Conservation (phyloP, 192 early-diverging fungal species). For the Backusella luteola region DNA sequence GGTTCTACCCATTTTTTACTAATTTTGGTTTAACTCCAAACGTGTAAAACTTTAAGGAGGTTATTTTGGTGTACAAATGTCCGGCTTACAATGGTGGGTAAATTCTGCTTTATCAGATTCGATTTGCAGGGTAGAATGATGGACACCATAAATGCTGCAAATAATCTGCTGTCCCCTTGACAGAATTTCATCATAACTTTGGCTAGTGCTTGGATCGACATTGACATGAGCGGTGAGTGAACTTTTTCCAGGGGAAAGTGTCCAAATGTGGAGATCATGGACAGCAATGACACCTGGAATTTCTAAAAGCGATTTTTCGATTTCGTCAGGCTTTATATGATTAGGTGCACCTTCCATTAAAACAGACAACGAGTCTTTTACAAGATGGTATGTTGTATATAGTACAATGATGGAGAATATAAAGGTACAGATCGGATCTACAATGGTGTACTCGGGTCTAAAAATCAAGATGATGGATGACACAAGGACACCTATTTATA, state of each 20-base stretch:
- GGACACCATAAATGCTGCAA: constrained; percentile 51
- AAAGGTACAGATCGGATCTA: constrained; percentile 84
- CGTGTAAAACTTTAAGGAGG: background rate
- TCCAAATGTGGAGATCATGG: constrained; percentile 60
- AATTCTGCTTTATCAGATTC: constrained; percentile 42
- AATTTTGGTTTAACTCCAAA: background rate
- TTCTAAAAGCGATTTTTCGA: constrained; percentile 39
- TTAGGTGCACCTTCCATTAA: constrained; percentile 73
- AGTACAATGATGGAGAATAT: constrained; percentile 77
- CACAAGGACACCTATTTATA: constrained; percentile 61
- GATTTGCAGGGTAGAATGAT: constrained; percentile 56
- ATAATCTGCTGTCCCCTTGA: constrained; percentile 46
- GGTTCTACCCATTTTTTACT: constrained; percentile 1
- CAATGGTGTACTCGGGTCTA: constrained; percentile 54
- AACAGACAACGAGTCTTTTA: constrained; percentile 61
- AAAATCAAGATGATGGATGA: constrained; percentile 67
- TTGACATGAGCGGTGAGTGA: constrained; percentile 36
- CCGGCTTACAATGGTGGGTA: constrained; percentile 48
- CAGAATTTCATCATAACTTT: constrained; percentile 47
- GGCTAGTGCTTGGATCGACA: constrained; percentile 22
- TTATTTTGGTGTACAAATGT: constrained; percentile 38
- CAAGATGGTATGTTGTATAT: constrained; percentile 64
- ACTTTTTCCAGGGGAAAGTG: constrained; percentile 50
- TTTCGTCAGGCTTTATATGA: constrained; percentile 48
- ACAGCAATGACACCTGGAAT: constrained; percentile 50